Evolutionary conservation across 129 eudicot genomes (phyloP), one percentile per base, ranked within the genome.

Genomic region (Tagetes patula): DNA sequence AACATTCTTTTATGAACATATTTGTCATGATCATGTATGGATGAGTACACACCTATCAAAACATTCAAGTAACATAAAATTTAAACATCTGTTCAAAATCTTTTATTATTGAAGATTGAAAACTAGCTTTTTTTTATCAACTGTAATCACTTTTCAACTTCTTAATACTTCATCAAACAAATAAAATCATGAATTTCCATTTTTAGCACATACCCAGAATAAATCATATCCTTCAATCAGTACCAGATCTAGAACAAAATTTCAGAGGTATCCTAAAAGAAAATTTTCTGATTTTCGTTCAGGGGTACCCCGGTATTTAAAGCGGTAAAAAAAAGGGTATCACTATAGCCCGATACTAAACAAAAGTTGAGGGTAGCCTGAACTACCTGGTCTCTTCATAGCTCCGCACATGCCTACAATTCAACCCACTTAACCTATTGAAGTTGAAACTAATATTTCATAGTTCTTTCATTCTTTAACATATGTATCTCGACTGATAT

Each of bases 1-100:
- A 90, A 72, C 85, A 77, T 47, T 84, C 69, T 47, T 84, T 55
- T 54, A 84, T 52, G 32, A 71, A 41, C 89, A 89, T 86, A 36
- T 53, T 67, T 60, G 30, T 49, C 72, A 80, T 69, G 53, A 49
- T 62, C 54, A 64, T 47, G 1, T 56, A 73, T 68, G 9, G 42
- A 65, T 69, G 54, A 20, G n/a, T 52, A 55, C 14, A 56, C 61
- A 41, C 84, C 76, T 61, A 71, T 33, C 58, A 63, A 72, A 20
- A 39, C 46, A 39, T 40, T 4, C 47, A 64, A 40, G 39, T 1
- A 14, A 64, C 48, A 38, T 14, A 8, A 14, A 40, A 13, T 41
- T 64, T 64, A 13, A 41, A 1, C 12, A 49, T 63, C 48, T 47
- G 13, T 14, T 31, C 63, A 4, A 71, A 14, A 34, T 60, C 49